Conservation (phyloP, 1,139 yeast genomes). For the Lodderomyces orthopsilosis region DNA sequence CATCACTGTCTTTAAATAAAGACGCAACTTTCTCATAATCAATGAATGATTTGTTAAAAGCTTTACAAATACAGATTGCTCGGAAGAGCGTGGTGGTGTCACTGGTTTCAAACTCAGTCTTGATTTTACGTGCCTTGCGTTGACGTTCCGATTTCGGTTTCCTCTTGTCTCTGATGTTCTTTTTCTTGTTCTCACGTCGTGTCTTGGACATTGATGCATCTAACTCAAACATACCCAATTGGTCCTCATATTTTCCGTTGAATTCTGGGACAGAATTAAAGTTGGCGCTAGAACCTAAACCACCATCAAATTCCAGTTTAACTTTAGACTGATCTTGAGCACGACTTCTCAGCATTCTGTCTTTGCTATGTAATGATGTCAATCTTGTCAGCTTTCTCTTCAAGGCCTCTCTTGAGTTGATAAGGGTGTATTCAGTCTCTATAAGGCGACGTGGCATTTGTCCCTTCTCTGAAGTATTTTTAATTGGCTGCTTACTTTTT, state of each 20-base stretch:
- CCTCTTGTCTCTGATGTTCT: not conserved
- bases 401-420: conserved; percentile 2
- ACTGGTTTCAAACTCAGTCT: conserved; percentile 28
- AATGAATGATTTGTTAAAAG: conserved; percentile 47
- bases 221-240: not conserved
- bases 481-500: not conserved
- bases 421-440: not conserved
- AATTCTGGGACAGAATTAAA: not conserved
- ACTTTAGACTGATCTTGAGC: conserved; percentile 8
- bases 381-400: not conserved
- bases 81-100: conserved; percentile 53
- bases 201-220: not conserved
- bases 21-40: conserved; percentile 58
- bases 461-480: not conserved
- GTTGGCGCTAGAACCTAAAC: not conserved
- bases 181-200: not conserved
- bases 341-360: not conserved
- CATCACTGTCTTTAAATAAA: conserved; percentile 37
- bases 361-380: not conserved
- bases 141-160: not conserved
- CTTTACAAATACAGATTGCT: conserved; percentile 61
- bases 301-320: conserved; percentile 15
- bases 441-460: not conserved
- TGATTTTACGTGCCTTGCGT: not conserved
- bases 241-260: not conserved